Conservation (phyloP, 768 basidiomycete species). For the Suillus hirtellus region DNA sequence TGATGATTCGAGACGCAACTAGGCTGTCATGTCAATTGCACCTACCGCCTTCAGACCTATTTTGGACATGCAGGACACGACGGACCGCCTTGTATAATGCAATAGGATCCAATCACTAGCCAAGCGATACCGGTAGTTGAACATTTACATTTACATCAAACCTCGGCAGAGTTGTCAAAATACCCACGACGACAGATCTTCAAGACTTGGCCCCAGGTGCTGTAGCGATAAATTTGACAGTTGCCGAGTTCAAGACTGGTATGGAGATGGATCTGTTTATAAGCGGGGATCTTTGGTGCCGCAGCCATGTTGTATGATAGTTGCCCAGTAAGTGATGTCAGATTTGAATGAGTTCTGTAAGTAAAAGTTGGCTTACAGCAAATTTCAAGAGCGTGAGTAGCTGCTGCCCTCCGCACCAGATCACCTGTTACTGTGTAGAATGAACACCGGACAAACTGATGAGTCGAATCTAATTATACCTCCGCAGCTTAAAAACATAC, state of each 20-base stretch:
- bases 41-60: not conserved
- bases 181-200: not conserved
- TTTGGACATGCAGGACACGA: not conserved
- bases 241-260: not conserved
- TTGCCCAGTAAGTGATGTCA: not conserved
- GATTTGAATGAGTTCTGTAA: not conserved
- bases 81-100: not conserved
- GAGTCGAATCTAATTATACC: not conserved
- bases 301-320: not conserved
- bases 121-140: not conserved
- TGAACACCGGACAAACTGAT: not conserved
- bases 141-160: not conserved
- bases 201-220: not conserved
- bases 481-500: not conserved
- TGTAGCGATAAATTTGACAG: not conserved
- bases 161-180: not conserved
- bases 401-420: not conserved
- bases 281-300: too few species aligned
- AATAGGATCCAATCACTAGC: not conserved
- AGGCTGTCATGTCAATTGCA: not conserved
- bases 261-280: not conserved
- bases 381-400: not conserved
- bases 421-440: not conserved
- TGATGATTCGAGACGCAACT: not conserved
- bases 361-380: not conserved